Conservation (phyloP, 257 asterid species). For the Solanum piurae region DNA sequence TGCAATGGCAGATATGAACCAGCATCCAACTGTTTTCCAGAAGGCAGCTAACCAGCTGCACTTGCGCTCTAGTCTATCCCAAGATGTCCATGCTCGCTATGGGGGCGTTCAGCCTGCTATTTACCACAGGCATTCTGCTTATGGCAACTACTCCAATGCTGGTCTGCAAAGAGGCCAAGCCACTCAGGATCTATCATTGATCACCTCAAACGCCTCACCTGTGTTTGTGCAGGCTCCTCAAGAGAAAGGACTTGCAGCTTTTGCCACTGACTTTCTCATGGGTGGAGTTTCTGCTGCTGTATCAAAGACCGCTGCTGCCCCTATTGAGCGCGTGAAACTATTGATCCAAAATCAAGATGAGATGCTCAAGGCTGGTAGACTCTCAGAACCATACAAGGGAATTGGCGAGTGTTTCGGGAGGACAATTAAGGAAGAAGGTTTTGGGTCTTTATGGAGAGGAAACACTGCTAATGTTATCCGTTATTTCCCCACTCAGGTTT, state of each 20-base stretch:
- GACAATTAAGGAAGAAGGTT: slow-evolving; percentile 61
- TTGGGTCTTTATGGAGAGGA: slow-evolving; percentile 76
- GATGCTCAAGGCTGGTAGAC: slow-evolving; percentile 78
- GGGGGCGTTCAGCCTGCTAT: slow-evolving; percentile 42
- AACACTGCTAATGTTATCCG: slow-evolving; percentile 92
- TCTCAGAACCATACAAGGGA: slow-evolving; percentile 83
- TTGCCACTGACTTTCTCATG: slow-evolving; percentile 85
- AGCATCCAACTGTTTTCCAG: slow-evolving; percentile 47
- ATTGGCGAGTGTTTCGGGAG: slow-evolving; percentile 80
- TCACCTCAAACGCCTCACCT: slow-evolving; percentile 72
- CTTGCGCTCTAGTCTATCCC: slow-evolving; percentile 47
- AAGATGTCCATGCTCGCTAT: slow-evolving; percentile 40
- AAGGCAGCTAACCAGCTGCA: slow-evolving; percentile 72
- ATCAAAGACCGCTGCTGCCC: slow-evolving; percentile 91
- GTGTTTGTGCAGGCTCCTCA: slow-evolving; percentile 81
- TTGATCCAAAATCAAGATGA: slow-evolving; percentile 92
- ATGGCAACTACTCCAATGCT: slow-evolving; percentile 52
- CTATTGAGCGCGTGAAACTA: slow-evolving; percentile 90
- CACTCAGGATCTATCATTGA: slow-evolving; percentile 43
- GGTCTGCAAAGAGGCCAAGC: slow-evolving; percentile 44
- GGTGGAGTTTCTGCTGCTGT: slow-evolving; percentile 98
- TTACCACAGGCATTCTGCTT: slow-evolving; percentile 45
- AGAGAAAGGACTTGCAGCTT: slow-evolving; percentile 63
- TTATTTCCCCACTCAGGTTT: slow-evolving; percentile 93
- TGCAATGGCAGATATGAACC: slow-evolving; percentile 55